These are phyloP conservation scores for Fusarium miscanthi DNA, from an alignment of 2,329 filamentous ascomycete species.

Conservation along the genomic window DNA sequence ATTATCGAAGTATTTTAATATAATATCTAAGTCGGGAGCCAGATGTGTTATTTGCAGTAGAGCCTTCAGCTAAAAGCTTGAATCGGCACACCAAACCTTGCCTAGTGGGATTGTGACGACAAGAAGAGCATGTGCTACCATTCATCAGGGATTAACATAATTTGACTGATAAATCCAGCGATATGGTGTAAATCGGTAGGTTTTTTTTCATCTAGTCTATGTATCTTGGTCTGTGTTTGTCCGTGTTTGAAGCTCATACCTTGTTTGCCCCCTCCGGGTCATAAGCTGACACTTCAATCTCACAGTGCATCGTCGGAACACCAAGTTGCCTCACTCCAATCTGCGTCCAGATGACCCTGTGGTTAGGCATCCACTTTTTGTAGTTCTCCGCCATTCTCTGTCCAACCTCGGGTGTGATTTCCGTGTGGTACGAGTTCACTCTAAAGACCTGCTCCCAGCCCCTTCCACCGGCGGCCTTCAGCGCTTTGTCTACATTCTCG, in stretches of 20 bases:
- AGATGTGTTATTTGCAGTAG: too few relatives aligned
- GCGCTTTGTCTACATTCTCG: constrained; percentile 61
- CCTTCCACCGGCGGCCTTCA: constrained; percentile 63
- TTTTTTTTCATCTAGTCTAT: accelerated
- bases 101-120: too few relatives aligned
- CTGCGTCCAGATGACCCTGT: constrained; percentile 63
- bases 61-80: too few relatives aligned
- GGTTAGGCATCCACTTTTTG: constrained; percentile 60
- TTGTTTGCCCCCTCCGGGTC: constrained; percentile 25
- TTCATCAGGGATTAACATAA: not conserved
- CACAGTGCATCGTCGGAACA: constrained; percentile 61
- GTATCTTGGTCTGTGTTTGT: not conserved
- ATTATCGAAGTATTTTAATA: too few relatives aligned
- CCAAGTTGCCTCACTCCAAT: constrained; percentile 62
- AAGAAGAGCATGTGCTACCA: not conserved
- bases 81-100: too few relatives aligned
- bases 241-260: not conserved
- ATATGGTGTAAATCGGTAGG: accelerated
- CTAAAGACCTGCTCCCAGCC: constrained; percentile 64
- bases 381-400: constrained; percentile 57
- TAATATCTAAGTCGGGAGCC: too few relatives aligned
- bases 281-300: constrained; percentile 64
- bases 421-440: constrained; percentile 57
- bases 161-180: accelerated
- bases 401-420: constrained; percentile 53